phyloP scores from a whole-genome alignment of 768 basidiomycete species.

The Rhodotorula sphaerocarpa region DNA sequence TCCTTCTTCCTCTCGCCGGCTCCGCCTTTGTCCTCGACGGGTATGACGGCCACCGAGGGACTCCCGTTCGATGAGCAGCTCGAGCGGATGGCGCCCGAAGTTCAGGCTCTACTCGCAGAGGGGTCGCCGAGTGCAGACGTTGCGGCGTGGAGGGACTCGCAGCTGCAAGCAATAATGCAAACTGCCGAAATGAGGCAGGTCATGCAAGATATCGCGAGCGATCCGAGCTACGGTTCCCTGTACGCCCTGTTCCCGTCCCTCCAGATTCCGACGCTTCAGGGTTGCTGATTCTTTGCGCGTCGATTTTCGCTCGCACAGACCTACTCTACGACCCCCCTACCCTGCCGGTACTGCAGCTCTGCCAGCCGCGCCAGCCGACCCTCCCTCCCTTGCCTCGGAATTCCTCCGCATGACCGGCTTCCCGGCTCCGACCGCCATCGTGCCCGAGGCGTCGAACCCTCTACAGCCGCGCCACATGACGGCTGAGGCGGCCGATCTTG shows the following conservation, averaged over 20 bases:
- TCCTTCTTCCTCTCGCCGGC: conserved; percentile 18
- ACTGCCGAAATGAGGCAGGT: background rate
- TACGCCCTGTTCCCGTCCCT: background rate
- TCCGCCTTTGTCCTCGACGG: background rate
- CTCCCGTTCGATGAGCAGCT: conserved; percentile 23
- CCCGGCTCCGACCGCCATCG: conserved; percentile 49
- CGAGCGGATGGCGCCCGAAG: conserved; percentile 18
- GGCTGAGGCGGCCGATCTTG: background rate
- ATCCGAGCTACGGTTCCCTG: background rate
- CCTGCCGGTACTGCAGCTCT: background rate
- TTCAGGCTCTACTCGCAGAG: background rate
- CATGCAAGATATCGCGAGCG: background rate
- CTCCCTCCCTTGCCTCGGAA: background rate
- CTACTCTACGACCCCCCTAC: conserved; percentile 8
- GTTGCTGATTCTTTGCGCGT: too few relatives aligned
- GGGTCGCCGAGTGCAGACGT: background rate
- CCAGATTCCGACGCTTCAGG: background rate
- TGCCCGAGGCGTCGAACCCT: conserved; percentile 44
- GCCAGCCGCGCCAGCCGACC: background rate
- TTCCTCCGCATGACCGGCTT: conserved; percentile 41
- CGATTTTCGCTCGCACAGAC: background rate
- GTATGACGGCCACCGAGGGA: background rate
- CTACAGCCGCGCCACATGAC: background rate
- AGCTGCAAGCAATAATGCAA: background rate
- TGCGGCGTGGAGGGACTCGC: background rate